Base-by-base conservation (phyloP, 2,329 filamentous ascomycete genomes). In the Trichophyton simii region DNA sequence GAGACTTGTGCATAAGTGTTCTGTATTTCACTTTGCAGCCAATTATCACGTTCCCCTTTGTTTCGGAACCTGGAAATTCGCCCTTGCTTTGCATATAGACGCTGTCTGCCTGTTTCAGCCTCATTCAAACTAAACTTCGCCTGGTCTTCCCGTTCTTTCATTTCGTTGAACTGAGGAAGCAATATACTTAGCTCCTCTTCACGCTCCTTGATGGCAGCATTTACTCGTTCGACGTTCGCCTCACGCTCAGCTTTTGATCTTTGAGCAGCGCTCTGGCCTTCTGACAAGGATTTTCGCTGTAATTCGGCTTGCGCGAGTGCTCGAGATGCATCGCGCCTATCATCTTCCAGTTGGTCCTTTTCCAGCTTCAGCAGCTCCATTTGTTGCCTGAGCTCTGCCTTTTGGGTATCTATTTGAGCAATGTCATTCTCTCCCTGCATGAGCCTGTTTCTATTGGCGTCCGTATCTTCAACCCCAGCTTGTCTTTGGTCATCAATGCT, bases 81-180 rank as follows among this genome's bases (percentile, higher is more conserved):
- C 50, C 87, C 90, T 75, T 99, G 92, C 73, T 99, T 99, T 58
- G 88, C 89, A 70, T 95, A 89, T 6, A 99, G 82, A 42, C 91
- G 86, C 65, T 88, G 85, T 48, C 89, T 82, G 3, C 83, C 82
- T 6, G 86, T 86, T 68, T 95, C 88, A 0, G 87, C 87, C 58
- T 87, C 80, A 55, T 91, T 87, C 9, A 97, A 80, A 63, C 87
- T 84, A 61, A 86, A 79, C 68, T 86, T 87, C 31, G 89, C 78
- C 15, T 83, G 81, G 15, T 82, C 80, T 71, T 96, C 94, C 63
- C 89, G 82, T 59, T 84, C 80, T 72, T 87, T 90, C 66, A 85
- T 85, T 63, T 83, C 79, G 60, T 85, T 87, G 71, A 89, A 95
- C 20, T 87, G 80, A 0, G 95, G 94, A 11, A 87, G 76, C n/a